phyloP scores from a whole-genome alignment of 2,329 filamentous ascomycete genomes.

The Albophoma yamanashiensis region DNA sequence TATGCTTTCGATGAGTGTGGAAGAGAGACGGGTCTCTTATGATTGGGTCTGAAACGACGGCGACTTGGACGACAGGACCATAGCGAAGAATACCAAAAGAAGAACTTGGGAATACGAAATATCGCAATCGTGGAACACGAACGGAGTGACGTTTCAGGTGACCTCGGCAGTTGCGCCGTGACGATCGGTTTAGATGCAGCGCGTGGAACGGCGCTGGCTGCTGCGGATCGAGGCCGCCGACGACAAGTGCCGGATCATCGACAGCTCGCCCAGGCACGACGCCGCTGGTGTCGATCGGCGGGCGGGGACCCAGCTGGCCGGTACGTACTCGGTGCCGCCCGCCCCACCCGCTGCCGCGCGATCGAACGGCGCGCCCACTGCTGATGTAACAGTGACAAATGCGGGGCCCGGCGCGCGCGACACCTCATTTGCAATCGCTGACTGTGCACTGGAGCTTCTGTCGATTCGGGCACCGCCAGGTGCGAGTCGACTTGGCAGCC shows the following conservation, averaged over 20 bases:
- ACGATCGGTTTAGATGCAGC: too few relatives aligned
- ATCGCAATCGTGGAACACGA: too few relatives aligned
- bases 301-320: not conserved
- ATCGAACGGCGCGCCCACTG: not conserved
- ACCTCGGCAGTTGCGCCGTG: too few relatives aligned
- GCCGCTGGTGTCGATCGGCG: not conserved
- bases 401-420: not conserved
- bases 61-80: not conserved
- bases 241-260: not conserved
- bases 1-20: not conserved
- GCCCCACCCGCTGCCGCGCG: not conserved
- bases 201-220: too few relatives aligned
- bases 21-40: not conserved
- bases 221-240: not conserved
- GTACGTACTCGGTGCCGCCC: not conserved
- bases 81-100: not conserved
- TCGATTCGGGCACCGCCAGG: not conserved
- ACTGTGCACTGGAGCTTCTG: not conserved
- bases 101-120: not conserved
- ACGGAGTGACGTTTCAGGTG: not conserved
- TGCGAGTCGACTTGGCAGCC: not conserved
- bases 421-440: not conserved
- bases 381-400: slow-evolving; percentile 3
- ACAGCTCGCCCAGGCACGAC: not conserved
- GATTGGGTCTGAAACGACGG: not conserved